Conservation (phyloP, 352 stramenopile species). For the Phytophthora brassicae region DNA sequence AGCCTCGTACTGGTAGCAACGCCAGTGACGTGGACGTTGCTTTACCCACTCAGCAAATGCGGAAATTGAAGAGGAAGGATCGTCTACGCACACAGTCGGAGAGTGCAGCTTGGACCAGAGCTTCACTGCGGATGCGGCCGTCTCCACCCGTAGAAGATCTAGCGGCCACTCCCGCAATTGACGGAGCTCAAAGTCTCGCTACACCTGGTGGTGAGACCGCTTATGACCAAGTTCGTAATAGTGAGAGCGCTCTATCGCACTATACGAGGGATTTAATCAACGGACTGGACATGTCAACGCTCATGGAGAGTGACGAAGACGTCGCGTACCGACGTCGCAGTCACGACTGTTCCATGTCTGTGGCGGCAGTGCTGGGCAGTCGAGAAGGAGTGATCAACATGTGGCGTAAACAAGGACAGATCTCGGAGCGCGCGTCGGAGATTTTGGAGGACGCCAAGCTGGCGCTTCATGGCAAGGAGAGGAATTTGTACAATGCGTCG, state of each 20-base stretch:
- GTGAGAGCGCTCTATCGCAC: slow-evolving; percentile 51
- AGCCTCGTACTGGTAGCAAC: slow-evolving; percentile 19
- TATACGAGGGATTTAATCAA: slow-evolving; percentile 51
- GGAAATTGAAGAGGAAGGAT: slow-evolving; percentile 49
- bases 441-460: slow-evolving; percentile 84
- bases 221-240: slow-evolving; percentile 43
- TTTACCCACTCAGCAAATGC: slow-evolving; percentile 19
- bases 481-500: slow-evolving; percentile 77
- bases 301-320: slow-evolving; percentile 25
- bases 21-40: slow-evolving; percentile 28
- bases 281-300: slow-evolving; percentile 43
- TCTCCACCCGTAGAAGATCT: slow-evolving; percentile 31
- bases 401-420: slow-evolving; percentile 79
- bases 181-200: slow-evolving; percentile 18
- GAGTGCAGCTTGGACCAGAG: slow-evolving; percentile 69
- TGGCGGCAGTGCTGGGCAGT: slow-evolving; percentile 31
- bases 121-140: slow-evolving; percentile 64
- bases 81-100: slow-evolving; percentile 78
- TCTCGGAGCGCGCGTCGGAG: slow-evolving; percentile 79
- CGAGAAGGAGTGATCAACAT: slow-evolving; percentile 78
- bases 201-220: slow-evolving; percentile 13
- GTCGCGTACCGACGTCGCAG: slow-evolving; percentile 28
- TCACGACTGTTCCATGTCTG: slow-evolving; percentile 29
- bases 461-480: slow-evolving; percentile 78
- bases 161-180: slow-evolving; percentile 29